Evolutionary conservation across 2,329 filamentous ascomycete genomes (phyloP), one percentile per base, ranked within the genome.

Genomic region (Trichophyton verrucosum): DNA sequence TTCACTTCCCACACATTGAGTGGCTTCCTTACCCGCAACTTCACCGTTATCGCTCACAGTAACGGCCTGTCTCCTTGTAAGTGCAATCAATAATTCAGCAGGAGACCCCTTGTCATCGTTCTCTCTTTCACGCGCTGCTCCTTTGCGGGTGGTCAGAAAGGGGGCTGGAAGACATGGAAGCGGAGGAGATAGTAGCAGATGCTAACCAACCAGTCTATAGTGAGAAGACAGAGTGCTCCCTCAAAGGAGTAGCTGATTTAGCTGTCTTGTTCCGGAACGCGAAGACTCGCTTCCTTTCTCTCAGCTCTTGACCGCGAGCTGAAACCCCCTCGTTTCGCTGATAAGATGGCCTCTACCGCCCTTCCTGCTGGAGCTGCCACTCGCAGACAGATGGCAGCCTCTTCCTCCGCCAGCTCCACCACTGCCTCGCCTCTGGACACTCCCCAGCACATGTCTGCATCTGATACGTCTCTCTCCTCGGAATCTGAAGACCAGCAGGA

Each of bases 401-500:
- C 57, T 9, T 82, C 81, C 36, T 85, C 83, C 20, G 72, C 77
- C 46, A 81, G 76, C 70, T 85, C 82, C 3, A 74, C 76, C 62
- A 75, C 77, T 44, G 76, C 75, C 62, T 84, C 83, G 24, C 83
- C 83, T 40, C 72, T 77, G 64, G 82, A 84, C 66, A 84, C 82
- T 62, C 83, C 83, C 56, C 33, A 38, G 33, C 77, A 77, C 58
- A 79, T 79, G 47, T 86, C 91, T 27, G 80, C 82, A 55, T 97
- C 94, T 6, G 89, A 88, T 44, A 96, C 92, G 2, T 97, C 94
- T 2, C 82, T 97, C 64, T 96, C 92, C 9, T 97, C 94, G 27
- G 81, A 97, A 73, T 86, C 84, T 61, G 91, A 88, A 9, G 81
- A 84, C 61, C 79, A 82, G 51, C 82, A 81, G 61, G 57, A 59